phyloP scores from a whole-genome alignment of 2,329 filamentous ascomycete genomes.

The Pseudocercospora eumusae region DNA sequence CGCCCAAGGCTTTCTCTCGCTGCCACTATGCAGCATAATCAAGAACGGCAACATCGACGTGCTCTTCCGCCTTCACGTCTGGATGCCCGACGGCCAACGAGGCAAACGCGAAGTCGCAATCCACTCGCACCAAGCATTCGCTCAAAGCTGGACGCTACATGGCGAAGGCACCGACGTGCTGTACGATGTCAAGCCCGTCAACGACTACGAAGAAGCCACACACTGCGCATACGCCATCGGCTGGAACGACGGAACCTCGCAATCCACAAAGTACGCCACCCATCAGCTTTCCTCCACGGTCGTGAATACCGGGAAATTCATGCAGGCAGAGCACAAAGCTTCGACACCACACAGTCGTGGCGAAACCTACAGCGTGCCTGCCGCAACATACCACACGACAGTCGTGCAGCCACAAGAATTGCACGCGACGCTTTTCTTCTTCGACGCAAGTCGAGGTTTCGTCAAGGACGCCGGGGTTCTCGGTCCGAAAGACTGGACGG shows the following conservation, averaged over 20 bases:
- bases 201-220: constrained; percentile 21
- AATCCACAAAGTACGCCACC: constrained; percentile 10
- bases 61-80: constrained; percentile 43
- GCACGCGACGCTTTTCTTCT: constrained; percentile 44
- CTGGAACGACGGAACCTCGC: constrained; percentile 4
- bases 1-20: constrained; percentile 43
- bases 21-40: constrained; percentile 42
- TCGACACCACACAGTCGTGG: constrained; percentile 1
- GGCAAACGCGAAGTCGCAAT: constrained; percentile 35
- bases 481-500: constrained; percentile 35
- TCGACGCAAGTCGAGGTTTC: constrained; percentile 42
- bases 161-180: constrained; percentile 39
- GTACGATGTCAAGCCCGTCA: constrained; percentile 30
- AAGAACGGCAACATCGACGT: constrained; percentile 41
- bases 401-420: constrained; percentile 36
- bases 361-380: constrained; percentile 37
- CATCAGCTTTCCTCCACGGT: constrained; percentile 15
- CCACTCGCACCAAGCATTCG: constrained; percentile 43
- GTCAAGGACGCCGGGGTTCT: constrained; percentile 38
- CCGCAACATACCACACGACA: constrained; percentile 37
- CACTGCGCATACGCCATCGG: constrained; percentile 12
- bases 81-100: constrained; percentile 38
- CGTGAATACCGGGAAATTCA: constrained; percentile 10
- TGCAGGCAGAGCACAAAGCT: not conserved
- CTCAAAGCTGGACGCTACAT: constrained; percentile 43